Base-by-base conservation (phyloP, 352 stramenopile genomes). In the Phytophthora aleatoria region DNA sequence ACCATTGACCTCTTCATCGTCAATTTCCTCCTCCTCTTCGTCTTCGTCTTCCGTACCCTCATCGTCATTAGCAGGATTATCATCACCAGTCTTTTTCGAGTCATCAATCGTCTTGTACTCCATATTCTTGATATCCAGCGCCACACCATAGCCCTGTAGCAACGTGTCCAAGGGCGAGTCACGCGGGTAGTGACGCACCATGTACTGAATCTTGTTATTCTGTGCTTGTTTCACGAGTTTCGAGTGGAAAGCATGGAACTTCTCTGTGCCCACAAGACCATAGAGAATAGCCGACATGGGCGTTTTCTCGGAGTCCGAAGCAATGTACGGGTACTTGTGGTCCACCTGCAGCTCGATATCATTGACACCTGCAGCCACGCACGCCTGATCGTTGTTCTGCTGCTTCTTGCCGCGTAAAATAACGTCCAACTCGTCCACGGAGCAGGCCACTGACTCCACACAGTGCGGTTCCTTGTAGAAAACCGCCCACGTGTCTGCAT, bases 61-160 rank as follows among this genome's bases (percentile, higher is more conserved):
- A 3, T 60, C 50, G 13, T 39, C 79, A 55, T 44, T 59, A 43
- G 68, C 57, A 26, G 70, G 60, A 43, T 79, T 67, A 20, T 85
- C 76, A 3, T 79, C 70, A 5, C n/a, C 49, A 13, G 62, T 58
- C 42, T 84, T 87, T 61, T 90, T 91, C 12, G 81, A 92, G 67
- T 98, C 93, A 63, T 98, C 94, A 57, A 98, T 94, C 7, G 94
- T 98, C 67, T 97, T 97, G 74, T 98, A 98, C 73, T 98, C 95
- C 88, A 98, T 98, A 71, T 98, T 98, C 72, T 98, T 98, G 56
- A 98, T 97, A 56, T 98, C 92, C 30, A 98, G 71, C 2, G 87
- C 83, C 28, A 98, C 90, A 8, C 94, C 94, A 56, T 97, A 98
- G 16, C 95, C 95, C 50, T 97, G 90, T 8, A 98, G 61, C 39